These are phyloP conservation scores for Beauveria medogensis DNA, from an alignment of 2,329 filamentous ascomycete genomes.

Conservation along the genomic window DNA sequence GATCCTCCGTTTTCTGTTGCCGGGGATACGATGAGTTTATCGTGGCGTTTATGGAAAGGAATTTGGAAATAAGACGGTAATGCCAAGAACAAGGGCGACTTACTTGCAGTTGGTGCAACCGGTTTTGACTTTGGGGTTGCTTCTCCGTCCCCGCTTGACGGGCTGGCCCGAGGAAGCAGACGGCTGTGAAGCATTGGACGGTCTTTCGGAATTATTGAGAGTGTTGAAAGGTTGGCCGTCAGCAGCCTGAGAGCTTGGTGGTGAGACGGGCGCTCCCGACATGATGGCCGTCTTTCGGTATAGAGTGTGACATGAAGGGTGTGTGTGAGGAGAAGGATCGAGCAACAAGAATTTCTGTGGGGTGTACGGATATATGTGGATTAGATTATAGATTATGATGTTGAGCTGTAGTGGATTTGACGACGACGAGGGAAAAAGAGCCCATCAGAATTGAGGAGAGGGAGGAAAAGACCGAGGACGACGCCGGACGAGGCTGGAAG, in stretches of 20 bases:
- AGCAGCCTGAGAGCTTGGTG: neutral
- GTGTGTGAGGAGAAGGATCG: neutral
- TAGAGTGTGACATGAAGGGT: neutral
- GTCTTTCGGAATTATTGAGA: neutral
- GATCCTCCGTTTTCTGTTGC: slow-evolving; percentile 47
- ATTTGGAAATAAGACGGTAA: neutral
- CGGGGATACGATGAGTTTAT: slow-evolving; percentile 7
- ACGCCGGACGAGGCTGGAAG: too few relatives aligned
- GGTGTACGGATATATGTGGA: neutral
- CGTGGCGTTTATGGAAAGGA: neutral
- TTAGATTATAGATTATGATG: neutral
- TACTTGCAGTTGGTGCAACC: slow-evolving; percentile 63
- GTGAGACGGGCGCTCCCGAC: neutral
- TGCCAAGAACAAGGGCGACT: slow-evolving; percentile 22
- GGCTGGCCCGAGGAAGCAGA: slow-evolving; percentile 10
- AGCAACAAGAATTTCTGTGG: neutral
- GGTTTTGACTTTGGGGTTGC: slow-evolving; percentile 57
- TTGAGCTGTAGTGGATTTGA: neutral
- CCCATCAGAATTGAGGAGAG: too few relatives aligned
- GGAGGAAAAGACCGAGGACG: too few relatives aligned
- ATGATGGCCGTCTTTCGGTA: neutral
- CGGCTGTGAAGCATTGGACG: neutral
- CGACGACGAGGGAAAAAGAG: neutral
- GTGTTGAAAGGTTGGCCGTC: neutral
- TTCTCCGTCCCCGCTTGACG: slow-evolving; percentile 39